Percentiles rank a stretch among this genome's conserved stretches.
Evolutionary conservation across 1,139 yeast genomes (phyloP).

Genomic region (Nadsonia starkeyi-henricii): DNA sequence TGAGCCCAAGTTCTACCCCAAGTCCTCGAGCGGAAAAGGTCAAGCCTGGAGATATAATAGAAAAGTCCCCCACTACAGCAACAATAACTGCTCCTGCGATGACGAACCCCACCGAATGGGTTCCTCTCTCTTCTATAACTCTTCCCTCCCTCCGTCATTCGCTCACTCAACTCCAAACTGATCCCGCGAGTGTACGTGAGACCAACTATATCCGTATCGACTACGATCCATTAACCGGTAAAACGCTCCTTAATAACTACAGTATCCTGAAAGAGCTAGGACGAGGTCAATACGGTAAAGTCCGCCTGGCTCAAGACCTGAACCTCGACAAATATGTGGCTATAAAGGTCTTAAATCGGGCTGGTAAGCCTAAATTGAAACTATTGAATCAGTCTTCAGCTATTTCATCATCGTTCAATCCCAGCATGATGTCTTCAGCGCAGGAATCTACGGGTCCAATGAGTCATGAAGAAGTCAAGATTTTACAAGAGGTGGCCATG

Average conservation of each 20-base stretch:
- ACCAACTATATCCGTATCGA: slow-evolving; percentile 71
- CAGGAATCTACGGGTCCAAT: slow-evolving; percentile 9
- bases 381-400: slow-evolving; percentile 11
- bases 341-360: slow-evolving; percentile 79
- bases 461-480: slow-evolving; percentile 41
- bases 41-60: too few species aligned
- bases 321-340: slow-evolving; percentile 68
- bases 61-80: too few species aligned
- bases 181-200: slow-evolving; percentile 49
- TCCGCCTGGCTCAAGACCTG: slow-evolving; percentile 72
- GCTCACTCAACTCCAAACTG: not conserved
- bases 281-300: slow-evolving; percentile 95
- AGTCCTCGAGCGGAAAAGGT: too few species aligned
- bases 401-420: not conserved
- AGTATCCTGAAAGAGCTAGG: slow-evolving; percentile 84
- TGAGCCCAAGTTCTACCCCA: too few species aligned
- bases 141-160: not conserved
- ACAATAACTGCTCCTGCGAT: too few species aligned
- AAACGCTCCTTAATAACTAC: slow-evolving; percentile 78
- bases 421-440: not conserved
- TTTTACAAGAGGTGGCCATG: slow-evolving; percentile 84
- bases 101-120: too few species aligned
- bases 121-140: too few species aligned
- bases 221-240: slow-evolving; percentile 75
- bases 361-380: slow-evolving; percentile 47